Evolutionary conservation across 495 filamentous ascomycete genomes (phyloP), one percentile per base, ranked within the genome.

Genomic region (Penicillium roqueforti): DNA sequence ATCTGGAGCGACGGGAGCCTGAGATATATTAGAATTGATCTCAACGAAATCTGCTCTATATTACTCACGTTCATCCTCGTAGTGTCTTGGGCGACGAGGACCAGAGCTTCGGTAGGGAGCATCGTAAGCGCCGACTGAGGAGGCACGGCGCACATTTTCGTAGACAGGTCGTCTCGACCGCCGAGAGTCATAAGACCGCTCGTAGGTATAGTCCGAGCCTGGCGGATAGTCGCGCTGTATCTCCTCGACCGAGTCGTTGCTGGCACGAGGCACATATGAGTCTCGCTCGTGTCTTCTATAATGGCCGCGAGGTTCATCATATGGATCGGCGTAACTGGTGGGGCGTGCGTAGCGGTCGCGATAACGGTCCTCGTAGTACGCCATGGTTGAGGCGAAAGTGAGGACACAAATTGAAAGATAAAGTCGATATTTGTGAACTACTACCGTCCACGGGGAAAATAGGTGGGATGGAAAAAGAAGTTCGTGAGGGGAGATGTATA

Each of bases 161-260:
- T 69, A 65, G 19, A 62, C 63, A 0, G 72, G 68, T 40, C 65
- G 68, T 20, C 83, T 76, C 52, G 67, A 59, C 23, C 71, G 73
- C 23, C 74, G 62, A 40, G 68, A 58, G 53, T 63, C 73, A 66
- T 75, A 82, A 51, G 66, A 82, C 70, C 80, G 72, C 52, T 72
- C 66, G 69, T 67, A 84, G 74, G 28, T 60, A 52, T 66, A 68
- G 2, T 61, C 57, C 25, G 73, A 70, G 47, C 62, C 68, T 13
- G 86, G 83, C 0, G 82, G 84, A 55, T 86, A 88, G 29, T 87
- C 83, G 44, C 84, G 80, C 54, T 76, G 78, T 41, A 88, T 76
- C 68, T 87, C 83, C 68, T 89, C 87, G 55, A 87, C 78, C 25
- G 84, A 73, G 51, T 85, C 84, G 57, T 77, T 76, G 54, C 84